A percentile compares a stretch with the other conserved stretches of the same genome.
phyloP scores from a whole-genome alignment of 805 yeast species.

The Blastobotrys mokoenaii region DNA sequence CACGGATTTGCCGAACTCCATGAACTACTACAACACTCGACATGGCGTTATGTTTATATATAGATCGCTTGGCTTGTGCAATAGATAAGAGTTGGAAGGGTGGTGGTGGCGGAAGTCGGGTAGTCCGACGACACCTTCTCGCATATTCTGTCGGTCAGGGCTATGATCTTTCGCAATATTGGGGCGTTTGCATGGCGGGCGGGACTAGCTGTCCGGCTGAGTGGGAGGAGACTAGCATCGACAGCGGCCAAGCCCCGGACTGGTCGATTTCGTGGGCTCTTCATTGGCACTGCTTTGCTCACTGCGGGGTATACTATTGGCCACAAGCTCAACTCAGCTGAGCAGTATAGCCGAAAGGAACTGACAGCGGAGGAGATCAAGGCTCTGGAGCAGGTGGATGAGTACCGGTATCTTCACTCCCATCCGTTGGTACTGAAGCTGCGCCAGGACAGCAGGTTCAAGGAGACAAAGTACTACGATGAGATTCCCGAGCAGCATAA shows the following conservation, averaged over 20 bases:
- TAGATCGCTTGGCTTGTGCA: neutral
- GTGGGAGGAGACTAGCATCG: neutral
- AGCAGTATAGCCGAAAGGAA: no score
- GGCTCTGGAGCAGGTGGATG: slow-evolving; percentile 1
- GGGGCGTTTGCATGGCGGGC: no score
- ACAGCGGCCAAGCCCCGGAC: neutral
- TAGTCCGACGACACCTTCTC: neutral
- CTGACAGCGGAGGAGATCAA: neutral
- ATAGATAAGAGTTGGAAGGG: neutral
- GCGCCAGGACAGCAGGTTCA: slow-evolving; percentile 16
- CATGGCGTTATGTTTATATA: neutral
- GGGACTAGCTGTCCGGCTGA: no score
- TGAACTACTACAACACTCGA: slow-evolving; percentile 11
- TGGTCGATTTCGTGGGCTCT: neutral
- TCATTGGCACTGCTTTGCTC: slow-evolving; percentile 1
- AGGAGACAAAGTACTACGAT: slow-evolving; percentile 23
- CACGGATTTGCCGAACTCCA: slow-evolving; percentile 10
- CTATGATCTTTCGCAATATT: neutral
- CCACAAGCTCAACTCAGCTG: neutral
- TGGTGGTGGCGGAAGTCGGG: neutral
- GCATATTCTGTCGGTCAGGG: no score
- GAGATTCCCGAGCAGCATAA: slow-evolving; percentile 18
- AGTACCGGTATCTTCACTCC: slow-evolving; percentile 11
- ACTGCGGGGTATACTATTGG: slow-evolving; percentile 2
- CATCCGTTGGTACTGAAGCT: slow-evolving; percentile 19